These are phyloP conservation scores for Orbilia brochopaga DNA, from an alignment of 2,329 filamentous ascomycete genomes.

Conservation along the genomic window DNA sequence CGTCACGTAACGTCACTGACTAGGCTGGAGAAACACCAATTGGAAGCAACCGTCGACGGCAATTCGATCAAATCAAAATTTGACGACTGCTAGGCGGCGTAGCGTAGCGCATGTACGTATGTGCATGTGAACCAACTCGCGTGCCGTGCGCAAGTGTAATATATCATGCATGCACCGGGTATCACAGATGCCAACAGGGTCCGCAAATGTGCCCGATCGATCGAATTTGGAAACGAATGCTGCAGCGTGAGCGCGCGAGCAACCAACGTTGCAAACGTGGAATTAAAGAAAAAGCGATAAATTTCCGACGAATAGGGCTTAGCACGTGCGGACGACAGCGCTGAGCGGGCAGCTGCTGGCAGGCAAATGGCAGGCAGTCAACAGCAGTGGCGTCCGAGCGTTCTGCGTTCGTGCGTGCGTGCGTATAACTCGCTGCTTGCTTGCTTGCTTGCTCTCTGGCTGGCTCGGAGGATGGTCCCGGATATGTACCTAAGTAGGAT, in stretches of 20 bases:
- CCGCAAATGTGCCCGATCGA: constrained; percentile 2
- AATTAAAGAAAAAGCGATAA: constrained; percentile 5
- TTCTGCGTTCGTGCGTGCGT: neutral
- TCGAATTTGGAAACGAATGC: constrained; percentile 5
- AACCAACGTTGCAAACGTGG: neutral
- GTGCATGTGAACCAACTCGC: neutral
- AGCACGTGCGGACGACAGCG: constrained; percentile 1
- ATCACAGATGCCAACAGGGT: constrained; percentile 6
- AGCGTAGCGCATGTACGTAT: neutral
- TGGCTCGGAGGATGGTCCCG: neutral
- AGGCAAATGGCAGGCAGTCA: neutral
- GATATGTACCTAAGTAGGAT: neutral
- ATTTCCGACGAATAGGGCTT: constrained; percentile 25
- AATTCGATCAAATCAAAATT: neutral
- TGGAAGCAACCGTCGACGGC: neutral
- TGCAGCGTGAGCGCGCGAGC: neutral
- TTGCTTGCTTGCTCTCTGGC: too few relatives aligned
- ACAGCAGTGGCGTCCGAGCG: neutral
- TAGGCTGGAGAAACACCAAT: neutral
- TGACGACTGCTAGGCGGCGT: neutral
- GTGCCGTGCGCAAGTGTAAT: constrained; percentile 1
- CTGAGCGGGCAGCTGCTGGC: neutral
- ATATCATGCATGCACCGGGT: constrained; percentile 6
- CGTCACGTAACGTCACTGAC: neutral
- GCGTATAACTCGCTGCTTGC: too few relatives aligned